Conservation (phyloP, 352 stramenopile species). For the Pythium phragmiticola region DNA sequence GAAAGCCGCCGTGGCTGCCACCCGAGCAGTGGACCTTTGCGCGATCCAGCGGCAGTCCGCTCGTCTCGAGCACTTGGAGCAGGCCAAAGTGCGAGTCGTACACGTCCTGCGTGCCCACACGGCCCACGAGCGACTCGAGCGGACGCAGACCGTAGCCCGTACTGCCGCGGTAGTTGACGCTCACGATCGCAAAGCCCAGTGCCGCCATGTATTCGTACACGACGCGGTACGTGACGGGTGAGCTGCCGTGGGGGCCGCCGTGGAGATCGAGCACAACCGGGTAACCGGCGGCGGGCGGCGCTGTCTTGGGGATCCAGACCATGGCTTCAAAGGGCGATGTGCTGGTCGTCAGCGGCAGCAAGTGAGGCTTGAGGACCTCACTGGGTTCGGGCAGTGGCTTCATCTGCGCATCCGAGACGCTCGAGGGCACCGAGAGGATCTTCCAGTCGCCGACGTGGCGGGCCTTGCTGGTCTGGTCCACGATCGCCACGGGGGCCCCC, state of each 20-base stretch:
- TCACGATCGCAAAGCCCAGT: constrained; percentile 89
- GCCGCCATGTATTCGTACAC: constrained; percentile 90
- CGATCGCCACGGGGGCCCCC: constrained; percentile 38
- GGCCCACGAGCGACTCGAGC: constrained; percentile 89
- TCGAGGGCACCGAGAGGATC: constrained; percentile 49
- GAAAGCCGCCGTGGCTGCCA: constrained; percentile 95
- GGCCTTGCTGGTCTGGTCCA: constrained; percentile 39
- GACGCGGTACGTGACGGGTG: constrained; percentile 82
- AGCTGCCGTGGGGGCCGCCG: constrained; percentile 91
- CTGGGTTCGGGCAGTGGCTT: constrained; percentile 37
- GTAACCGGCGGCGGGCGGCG: constrained; percentile 38
- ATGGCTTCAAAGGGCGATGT: constrained; percentile 71
- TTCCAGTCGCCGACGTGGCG: constrained; percentile 61
- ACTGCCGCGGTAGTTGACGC: constrained; percentile 96
- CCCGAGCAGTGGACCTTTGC: constrained; percentile 90
- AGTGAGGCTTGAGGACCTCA: constrained; percentile 36
- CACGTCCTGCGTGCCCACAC: constrained; percentile 92
- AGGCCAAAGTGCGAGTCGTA: constrained; percentile 90
- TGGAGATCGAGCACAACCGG: constrained; percentile 89
- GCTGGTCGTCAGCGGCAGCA: constrained; percentile 52
- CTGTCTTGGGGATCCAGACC: constrained; percentile 56
- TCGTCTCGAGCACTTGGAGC: constrained; percentile 63
- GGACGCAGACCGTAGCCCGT: constrained; percentile 91
- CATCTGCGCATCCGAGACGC: constrained; percentile 45
- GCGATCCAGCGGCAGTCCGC: constrained; percentile 64